Base-by-base conservation (phyloP, 2,329 filamentous ascomycete genomes). In the Cercospora zeina region DNA sequence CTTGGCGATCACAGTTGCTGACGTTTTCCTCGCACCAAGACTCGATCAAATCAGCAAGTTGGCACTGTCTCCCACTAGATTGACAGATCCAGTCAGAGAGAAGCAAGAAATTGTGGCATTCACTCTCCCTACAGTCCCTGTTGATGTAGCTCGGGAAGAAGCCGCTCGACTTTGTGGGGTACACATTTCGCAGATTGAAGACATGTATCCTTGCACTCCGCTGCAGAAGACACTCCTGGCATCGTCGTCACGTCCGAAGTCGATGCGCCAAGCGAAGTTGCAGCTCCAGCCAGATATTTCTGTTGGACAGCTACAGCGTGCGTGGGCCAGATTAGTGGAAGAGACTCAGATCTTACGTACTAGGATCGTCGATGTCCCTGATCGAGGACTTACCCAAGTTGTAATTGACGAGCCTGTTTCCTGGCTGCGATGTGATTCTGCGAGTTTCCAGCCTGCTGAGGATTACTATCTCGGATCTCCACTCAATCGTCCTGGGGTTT, bases 201-300 rank as follows among this genome's bases (percentile, higher is more conserved):
- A 85, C 61, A 71, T 83, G 0, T 85, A 83, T 56, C 82, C 82
- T 2, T 65, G 63, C 51, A 65, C 63, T 19, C 59, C 63, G 24
- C 13, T 62, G 16, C 63, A 65, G 33, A 70, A 64, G n/a, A 34
- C 59, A 13, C 54, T 85, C 1, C 80, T 85, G 75, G 81, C 82
- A 0, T 70, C 85, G 5, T 82, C 82, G 2, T 76, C 78, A 59
- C 82, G 81, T 68, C 75, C 76, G 77, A 33, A 81, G 81, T 39
- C 85, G 37, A 77, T 85, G 1, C 80, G 80, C 1, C 81, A 81
- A 24, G 34, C 27, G 21, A 51, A 57, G 13, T 27, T 54, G 4
- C 14, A 24, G 9, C 19, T 64, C 1, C 16, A 13, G n/a, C 42
- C 21, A 2, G 51, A 74, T 1, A 71, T 77, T 49, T 70, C 70